Evolutionary conservation across 148 eudicot species (phyloP).

Genomic region (Rhododendron molle): DNA sequence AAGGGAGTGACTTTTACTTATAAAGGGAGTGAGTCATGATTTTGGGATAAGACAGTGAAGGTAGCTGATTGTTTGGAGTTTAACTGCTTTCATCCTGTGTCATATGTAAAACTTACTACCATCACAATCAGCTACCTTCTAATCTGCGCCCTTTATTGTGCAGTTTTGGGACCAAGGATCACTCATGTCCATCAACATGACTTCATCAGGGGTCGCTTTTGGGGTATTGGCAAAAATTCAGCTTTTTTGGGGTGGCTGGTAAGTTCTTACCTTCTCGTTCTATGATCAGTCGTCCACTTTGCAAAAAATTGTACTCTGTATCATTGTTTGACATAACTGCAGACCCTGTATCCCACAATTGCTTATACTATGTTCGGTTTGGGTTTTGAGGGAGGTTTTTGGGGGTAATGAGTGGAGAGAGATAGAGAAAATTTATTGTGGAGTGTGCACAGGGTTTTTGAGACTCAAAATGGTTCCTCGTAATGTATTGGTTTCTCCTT

Average conservation of each 20-base stretch:
- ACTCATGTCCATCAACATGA: constrained; percentile 43
- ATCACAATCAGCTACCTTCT: too few species aligned
- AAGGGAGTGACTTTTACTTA: background rate
- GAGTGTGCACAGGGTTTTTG: too few species aligned
- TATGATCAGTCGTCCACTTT: background rate
- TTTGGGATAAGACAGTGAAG: constrained; percentile 5
- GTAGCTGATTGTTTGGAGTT: background rate
- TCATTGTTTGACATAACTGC: background rate
- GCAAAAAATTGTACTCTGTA: background rate
- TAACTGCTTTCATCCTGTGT: background rate
- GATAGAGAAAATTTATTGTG: too few species aligned
- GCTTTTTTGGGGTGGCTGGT: constrained; percentile 62
- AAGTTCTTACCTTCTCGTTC: constrained; percentile 17
- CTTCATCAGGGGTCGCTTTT: constrained; percentile 41
- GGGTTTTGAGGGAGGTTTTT: too few species aligned
- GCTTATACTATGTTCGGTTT: background rate
- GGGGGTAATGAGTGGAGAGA: too few species aligned
- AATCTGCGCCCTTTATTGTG: background rate
- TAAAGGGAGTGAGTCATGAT: background rate
- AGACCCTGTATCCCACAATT: background rate
- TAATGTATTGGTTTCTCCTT: background rate
- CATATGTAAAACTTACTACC: background rate
- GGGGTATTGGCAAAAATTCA: constrained; percentile 35
- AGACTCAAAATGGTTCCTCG: background rate
- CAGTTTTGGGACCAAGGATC: constrained; percentile 23